Evolutionary conservation across 441 rosid species (phyloP).

Genomic region (Bruguiera hainesii): DNA sequence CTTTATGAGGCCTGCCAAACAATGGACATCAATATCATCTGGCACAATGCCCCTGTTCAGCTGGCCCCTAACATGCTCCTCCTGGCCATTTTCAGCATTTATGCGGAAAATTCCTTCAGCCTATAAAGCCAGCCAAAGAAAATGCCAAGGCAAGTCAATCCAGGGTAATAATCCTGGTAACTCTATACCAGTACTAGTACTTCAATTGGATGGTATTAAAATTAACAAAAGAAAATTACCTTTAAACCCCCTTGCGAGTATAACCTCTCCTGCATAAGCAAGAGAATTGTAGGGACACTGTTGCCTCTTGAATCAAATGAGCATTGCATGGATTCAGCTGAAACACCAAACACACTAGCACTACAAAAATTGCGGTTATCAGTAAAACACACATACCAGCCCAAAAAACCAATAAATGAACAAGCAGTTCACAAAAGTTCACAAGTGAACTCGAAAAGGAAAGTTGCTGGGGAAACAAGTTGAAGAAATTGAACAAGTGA

Average conservation of each 20-base stretch:
- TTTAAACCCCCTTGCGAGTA: conserved; percentile 78
- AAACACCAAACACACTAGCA: conserved; percentile 84
- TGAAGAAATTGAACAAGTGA: neutral
- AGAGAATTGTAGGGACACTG: conserved; percentile 74
- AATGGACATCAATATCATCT: conserved; percentile 64
- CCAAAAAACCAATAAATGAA: neutral
- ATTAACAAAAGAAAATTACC: conserved; percentile 31
- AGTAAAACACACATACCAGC: conserved; percentile 8
- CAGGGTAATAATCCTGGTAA: neutral
- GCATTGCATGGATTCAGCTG: conserved; percentile 87
- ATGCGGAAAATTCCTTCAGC: neutral
- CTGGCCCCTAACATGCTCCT: neutral
- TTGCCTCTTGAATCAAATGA: conserved; percentile 74
- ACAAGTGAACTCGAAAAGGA: neutral
- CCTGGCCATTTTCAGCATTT: neutral
- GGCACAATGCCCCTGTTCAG: conserved; percentile 31
- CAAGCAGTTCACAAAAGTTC: neutral
- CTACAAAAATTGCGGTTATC: conserved; percentile 31
- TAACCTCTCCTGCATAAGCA: conserved; percentile 72
- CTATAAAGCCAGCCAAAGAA: neutral
- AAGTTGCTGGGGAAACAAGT: neutral
- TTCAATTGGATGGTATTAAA: neutral
- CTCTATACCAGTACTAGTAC: too few species aligned
- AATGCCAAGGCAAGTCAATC: neutral
- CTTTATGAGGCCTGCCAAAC: conserved; percentile 86